These are phyloP conservation scores for Chrysanthemum seticuspe DNA, from an alignment of 129 eudicot genomes.

Conservation along the genomic window DNA sequence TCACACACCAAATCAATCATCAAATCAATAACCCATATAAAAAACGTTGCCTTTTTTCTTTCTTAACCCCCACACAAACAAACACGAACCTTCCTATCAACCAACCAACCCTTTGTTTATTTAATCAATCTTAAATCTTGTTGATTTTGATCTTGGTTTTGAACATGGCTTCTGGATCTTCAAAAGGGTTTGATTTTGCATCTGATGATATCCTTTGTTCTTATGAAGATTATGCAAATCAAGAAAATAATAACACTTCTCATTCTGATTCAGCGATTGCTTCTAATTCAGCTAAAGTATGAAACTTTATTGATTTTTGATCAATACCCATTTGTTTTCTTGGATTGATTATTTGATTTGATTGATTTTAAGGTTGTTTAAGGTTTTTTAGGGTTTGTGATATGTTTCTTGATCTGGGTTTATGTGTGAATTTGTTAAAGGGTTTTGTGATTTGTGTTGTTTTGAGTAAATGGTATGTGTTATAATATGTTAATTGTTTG, in stretches of 20 bases:
- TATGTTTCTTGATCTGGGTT: constrained; percentile 5
- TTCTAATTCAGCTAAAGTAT: constrained; percentile 60
- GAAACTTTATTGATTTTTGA: not conserved
- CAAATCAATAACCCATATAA: constrained; percentile 20
- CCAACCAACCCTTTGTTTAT: constrained; percentile 3
- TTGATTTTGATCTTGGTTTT: not conserved
- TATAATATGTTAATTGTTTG: not conserved
- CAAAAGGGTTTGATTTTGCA: constrained; percentile 78
- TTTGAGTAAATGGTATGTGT: not conserved
- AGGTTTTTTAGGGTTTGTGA: constrained; percentile 9
- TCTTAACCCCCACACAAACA: constrained; percentile 25
- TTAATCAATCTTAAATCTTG: not conserved
- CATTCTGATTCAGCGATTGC: constrained; percentile 59
- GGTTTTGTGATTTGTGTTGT: not conserved
- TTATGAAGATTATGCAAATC: constrained; percentile 73
- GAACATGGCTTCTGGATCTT: constrained; percentile 84
- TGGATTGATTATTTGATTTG: too few species aligned
- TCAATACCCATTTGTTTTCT: too few species aligned
- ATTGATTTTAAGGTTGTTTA: too few species aligned
- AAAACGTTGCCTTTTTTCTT: constrained; percentile 17
- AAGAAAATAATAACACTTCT: constrained; percentile 49
- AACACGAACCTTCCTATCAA: constrained; percentile 32
- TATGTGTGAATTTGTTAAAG: not conserved
- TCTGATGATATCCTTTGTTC: constrained; percentile 90
- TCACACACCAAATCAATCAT: constrained; percentile 16